These are phyloP conservation scores for Lentinula detonsa DNA, from an alignment of 768 basidiomycete genomes.

Conservation along the genomic window DNA sequence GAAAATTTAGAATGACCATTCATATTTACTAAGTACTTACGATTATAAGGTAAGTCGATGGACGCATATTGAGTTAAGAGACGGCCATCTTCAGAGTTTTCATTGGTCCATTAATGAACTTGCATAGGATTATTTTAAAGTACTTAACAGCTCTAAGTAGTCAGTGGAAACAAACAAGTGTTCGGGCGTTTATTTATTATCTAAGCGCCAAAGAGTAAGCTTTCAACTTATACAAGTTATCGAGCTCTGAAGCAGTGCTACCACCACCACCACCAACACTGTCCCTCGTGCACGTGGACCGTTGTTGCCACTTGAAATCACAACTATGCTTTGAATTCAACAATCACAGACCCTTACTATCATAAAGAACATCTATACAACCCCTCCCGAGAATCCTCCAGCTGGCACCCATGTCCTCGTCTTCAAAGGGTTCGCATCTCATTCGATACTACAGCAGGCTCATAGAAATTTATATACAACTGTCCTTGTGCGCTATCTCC, in stretches of 20 bases:
- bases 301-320: neutral
- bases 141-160: too few species aligned
- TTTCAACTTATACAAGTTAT: too few species aligned
- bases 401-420: neutral
- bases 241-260: neutral
- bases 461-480: slow-evolving; percentile 1
- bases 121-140: too few species aligned
- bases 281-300: neutral
- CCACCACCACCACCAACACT: neutral
- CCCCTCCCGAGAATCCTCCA: neutral
- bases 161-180: too few species aligned
- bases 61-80: too few species aligned
- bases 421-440: neutral
- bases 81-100: too few species aligned
- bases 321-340: neutral
- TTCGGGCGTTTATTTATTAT: too few species aligned
- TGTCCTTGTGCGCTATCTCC: neutral
- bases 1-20: too few species aligned
- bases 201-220: too few species aligned
- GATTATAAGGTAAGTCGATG: too few species aligned
- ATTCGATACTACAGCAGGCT: slow-evolving; percentile 1
- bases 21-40: too few species aligned
- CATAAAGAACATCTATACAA: neutral
- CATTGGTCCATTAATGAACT: too few species aligned
- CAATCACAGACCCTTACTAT: neutral